Evolutionary conservation across 352 stramenopile species (phyloP).

Genomic region (Pythium oligandrum): DNA sequence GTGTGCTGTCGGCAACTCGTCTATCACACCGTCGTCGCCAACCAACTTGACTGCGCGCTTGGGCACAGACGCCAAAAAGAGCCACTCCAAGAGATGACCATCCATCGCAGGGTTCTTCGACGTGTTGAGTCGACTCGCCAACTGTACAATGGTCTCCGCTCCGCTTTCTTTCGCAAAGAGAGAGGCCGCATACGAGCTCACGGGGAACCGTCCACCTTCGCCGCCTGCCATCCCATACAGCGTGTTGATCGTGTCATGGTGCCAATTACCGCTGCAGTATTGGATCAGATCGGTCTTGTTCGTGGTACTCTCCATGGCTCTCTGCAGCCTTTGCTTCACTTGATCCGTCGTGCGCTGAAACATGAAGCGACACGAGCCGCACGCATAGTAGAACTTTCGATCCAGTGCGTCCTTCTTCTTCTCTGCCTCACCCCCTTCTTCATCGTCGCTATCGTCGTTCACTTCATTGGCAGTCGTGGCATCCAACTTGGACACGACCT

Average conservation of each 20-base stretch:
- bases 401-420: neutral
- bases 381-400: neutral
- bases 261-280: neutral
- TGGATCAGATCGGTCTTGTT: neutral
- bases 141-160: conserved; percentile 4
- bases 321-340: neutral
- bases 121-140: conserved; percentile 9
- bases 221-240: conserved; percentile 3
- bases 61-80: conserved; percentile 13
- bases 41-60: conserved; percentile 10
- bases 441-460: neutral
- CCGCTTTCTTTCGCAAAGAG: conserved; percentile 11
- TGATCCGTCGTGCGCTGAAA: neutral
- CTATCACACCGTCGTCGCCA: conserved; percentile 3
- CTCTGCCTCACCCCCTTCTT: neutral
- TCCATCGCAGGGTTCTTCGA: conserved; percentile 11
- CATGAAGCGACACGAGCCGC: neutral
- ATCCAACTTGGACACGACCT: neutral
- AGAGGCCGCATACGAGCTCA: conserved; percentile 6
- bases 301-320: neutral
- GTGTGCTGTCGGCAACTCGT: conserved; percentile 8
- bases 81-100: conserved; percentile 12
- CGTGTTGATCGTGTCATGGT: conserved; percentile 2
- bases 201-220: neutral
- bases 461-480: neutral